Conservation (phyloP, 2,329 filamentous ascomycete genomes). For the Thelonectria blattea region DNA sequence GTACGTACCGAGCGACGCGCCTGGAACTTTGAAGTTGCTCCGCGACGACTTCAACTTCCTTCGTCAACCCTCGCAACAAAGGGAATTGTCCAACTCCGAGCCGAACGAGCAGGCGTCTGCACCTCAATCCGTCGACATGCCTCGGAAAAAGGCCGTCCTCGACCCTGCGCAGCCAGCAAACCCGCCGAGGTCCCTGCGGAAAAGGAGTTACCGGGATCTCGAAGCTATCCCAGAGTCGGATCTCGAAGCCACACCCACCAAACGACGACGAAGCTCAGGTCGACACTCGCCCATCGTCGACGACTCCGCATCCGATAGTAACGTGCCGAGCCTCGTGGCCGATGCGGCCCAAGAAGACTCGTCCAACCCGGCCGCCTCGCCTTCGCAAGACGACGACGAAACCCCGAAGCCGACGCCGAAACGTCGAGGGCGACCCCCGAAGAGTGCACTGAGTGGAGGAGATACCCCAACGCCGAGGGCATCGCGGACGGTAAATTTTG, state of each 20-base stretch:
- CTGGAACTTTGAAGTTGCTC: slow-evolving; percentile 37
- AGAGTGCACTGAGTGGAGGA: slow-evolving; percentile 36
- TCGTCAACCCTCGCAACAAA: slow-evolving; percentile 12
- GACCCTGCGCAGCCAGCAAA: slow-evolving; percentile 24
- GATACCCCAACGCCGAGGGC: slow-evolving; percentile 47
- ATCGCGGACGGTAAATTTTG: slow-evolving; percentile 40
- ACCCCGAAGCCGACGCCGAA: slow-evolving; percentile 43
- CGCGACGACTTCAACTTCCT: slow-evolving; percentile 27
- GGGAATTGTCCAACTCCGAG: background rate
- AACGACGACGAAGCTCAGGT: slow-evolving; percentile 39
- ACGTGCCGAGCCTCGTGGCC: slow-evolving; percentile 31
- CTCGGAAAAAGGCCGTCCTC: slow-evolving; percentile 26
- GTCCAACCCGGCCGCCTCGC: slow-evolving; percentile 20
- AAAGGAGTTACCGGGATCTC: slow-evolving; percentile 36
- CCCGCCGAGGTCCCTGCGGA: slow-evolving; percentile 29
- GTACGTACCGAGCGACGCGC: no score
- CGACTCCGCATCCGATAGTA: slow-evolving; percentile 20
- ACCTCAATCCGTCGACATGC: slow-evolving; percentile 21
- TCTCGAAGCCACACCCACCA: slow-evolving; percentile 41
- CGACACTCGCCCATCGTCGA: slow-evolving; percentile 17
- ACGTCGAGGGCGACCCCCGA: slow-evolving; percentile 46
- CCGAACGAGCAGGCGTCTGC: background rate
- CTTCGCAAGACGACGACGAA: slow-evolving; percentile 31
- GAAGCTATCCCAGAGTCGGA: slow-evolving; percentile 37
- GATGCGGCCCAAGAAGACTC: slow-evolving; percentile 8